Conservation (phyloP, 345 rosid genomes). For the Acer campestre region DNA sequence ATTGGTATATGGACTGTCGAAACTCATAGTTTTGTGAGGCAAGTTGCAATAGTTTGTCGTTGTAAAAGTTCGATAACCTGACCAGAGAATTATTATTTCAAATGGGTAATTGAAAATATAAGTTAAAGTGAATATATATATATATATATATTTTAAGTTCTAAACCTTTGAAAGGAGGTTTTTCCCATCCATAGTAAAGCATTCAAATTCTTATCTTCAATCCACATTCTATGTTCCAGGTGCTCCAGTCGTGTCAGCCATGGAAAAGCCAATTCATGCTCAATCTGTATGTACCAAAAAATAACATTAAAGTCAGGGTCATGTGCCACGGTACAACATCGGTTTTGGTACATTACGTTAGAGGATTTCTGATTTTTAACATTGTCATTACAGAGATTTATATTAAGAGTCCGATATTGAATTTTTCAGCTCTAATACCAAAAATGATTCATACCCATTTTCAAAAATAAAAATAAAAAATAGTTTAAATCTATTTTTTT, state of each 20-base stretch:
- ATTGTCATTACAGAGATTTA: too few species aligned
- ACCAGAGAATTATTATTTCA: neutral
- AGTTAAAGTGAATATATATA: too few species aligned
- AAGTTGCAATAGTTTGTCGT: slow-evolving; percentile 40
- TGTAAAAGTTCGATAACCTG: slow-evolving; percentile 42
- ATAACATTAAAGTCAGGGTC: too few species aligned
- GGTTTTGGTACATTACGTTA: too few species aligned
- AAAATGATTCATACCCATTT: too few species aligned
- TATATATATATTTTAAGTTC: neutral
- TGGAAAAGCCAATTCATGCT: slow-evolving; percentile 48
- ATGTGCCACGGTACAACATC: too few species aligned
- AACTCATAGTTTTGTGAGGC: slow-evolving; percentile 41
- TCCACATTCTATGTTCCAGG: slow-evolving; percentile 62
- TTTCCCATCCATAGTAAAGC: slow-evolving; percentile 47
- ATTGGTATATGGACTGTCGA: slow-evolving; percentile 45
- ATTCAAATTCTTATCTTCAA: slow-evolving; percentile 46
- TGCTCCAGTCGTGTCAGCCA: slow-evolving; percentile 65
- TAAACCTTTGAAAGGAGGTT: slow-evolving; percentile 51
- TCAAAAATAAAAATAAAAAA: too few species aligned
- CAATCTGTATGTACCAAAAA: slow-evolving; percentile 31
- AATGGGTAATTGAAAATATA: neutral
- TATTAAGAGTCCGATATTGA: too few species aligned
- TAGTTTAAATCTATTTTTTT: too few species aligned
- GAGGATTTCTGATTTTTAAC: too few species aligned
- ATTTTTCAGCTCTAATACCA: too few species aligned